These are phyloP conservation scores for Cadophora gregata DNA, from an alignment of 2,329 filamentous ascomycete genomes.

Conservation along the genomic window DNA sequence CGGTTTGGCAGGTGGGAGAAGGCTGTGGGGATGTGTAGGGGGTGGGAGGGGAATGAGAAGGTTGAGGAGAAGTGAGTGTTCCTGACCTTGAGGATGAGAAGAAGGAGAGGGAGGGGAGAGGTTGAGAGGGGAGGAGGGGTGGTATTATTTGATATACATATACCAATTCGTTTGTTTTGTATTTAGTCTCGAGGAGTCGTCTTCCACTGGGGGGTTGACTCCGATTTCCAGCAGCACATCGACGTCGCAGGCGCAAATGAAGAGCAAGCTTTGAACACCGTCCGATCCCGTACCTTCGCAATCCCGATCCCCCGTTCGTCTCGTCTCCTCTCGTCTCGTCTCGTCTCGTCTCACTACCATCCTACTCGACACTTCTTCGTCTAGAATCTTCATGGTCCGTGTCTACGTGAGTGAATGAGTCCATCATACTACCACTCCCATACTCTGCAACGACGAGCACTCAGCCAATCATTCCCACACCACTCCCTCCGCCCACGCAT, in stretches of 20 bases:
- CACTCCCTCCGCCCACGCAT: conserved; percentile 7
- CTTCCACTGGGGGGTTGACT: background rate
- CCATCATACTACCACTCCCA: too few relatives aligned
- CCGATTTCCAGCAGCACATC: background rate
- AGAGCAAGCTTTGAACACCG: background rate
- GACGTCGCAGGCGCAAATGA: background rate
- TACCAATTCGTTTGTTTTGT: conserved; percentile 16
- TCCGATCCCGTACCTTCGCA: too few relatives aligned
- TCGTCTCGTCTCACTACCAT: background rate
- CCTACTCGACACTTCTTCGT: too few relatives aligned
- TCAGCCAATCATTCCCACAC: background rate
- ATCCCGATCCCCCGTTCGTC: too few relatives aligned
- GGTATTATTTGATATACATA: background rate
- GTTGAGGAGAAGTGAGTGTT: background rate
- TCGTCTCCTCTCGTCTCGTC: background rate
- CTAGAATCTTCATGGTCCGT: too few relatives aligned
- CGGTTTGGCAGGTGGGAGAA: conserved; percentile 77
- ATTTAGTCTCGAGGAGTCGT: background rate
- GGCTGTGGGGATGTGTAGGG: conserved; percentile 79
- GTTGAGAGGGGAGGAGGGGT: background rate
- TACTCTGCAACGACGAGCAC: too few relatives aligned
- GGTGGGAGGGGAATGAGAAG: conserved; percentile 56
- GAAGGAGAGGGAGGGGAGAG: background rate
- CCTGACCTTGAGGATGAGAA: background rate
- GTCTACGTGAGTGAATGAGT: too few relatives aligned